Percentiles rank a stretch among this genome's conserved stretches.
Evolutionary conservation across 1,139 yeast species (phyloP).

Genomic region (Petasospora fabianii): DNA sequence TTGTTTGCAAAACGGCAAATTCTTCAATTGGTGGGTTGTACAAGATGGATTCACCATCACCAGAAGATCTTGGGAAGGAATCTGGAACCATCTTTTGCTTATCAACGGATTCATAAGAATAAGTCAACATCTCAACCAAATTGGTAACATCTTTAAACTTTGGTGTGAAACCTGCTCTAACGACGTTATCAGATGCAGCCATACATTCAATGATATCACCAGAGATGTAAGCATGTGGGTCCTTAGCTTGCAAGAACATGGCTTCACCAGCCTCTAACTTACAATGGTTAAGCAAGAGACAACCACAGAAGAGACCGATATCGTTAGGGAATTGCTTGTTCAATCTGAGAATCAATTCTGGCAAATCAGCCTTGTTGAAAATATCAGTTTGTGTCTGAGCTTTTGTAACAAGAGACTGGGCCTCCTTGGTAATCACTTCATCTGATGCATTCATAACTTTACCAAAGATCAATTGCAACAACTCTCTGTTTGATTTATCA

Average conservation of each 20-base stretch:
- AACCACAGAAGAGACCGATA: constrained; percentile 94
- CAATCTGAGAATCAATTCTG: constrained; percentile 70
- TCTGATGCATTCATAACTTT: constrained; percentile 79
- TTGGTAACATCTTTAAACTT: constrained; percentile 93
- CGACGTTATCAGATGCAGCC: constrained; percentile 99
- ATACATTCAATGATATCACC: constrained; percentile 98
- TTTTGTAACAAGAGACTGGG: constrained; percentile 59
- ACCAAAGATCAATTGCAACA: constrained; percentile 72
- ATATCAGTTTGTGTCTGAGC: constrained; percentile 50
- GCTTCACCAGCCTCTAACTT: constrained; percentile 87
- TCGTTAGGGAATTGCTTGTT: constrained; percentile 89
- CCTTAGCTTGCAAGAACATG: constrained; percentile 93
- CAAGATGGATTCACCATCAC: constrained; percentile 63
- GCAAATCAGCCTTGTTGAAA: constrained; percentile 45
- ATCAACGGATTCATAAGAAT: constrained; percentile 81
- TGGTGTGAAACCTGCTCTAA: constrained; percentile 97
- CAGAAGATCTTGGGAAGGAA: constrained; percentile 58
- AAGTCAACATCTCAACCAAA: constrained; percentile 87
- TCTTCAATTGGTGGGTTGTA: constrained; percentile 97
- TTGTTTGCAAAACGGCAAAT: constrained; percentile 84
- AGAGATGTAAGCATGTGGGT: constrained; percentile 94
- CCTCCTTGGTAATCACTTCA: constrained; percentile 46
- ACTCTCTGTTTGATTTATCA: constrained; percentile 52
- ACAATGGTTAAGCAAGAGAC: constrained; percentile 87
- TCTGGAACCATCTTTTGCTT: constrained; percentile 85